Evolutionary conservation across 108 stramenopile species (phyloP), one percentile per base, ranked within the genome.

Genomic region (Conticribra weissflogii): DNA sequence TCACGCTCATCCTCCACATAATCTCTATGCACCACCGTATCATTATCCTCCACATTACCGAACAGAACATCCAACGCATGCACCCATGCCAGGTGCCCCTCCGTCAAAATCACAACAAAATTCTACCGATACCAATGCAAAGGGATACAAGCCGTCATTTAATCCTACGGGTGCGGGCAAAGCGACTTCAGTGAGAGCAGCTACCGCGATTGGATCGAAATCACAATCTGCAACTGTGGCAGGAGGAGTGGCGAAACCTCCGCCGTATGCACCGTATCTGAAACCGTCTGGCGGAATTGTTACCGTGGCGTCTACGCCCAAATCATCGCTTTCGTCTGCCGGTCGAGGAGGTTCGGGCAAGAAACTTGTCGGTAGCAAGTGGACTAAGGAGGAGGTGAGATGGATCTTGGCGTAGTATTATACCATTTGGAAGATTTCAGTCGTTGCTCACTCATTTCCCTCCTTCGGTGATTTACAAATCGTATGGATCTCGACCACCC

Each of bases 351-450:
- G 63, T 3, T 52, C 63, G 7, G 44, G 24, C 14, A 67, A 67
- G 41, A 67, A 67, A 19, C 16, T 17, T 67, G 7, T 19, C 25
- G 54, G 47, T 0, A 53, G 25, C 47, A 57, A 73, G 46, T 73
- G 72, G 72, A 49, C 33, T 33, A 64, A 50, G 54, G 63, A 73
- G 7, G 72, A 73, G 63, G 72, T 73, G 32, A 73, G 66, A 5
- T 27, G 2, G 32, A 23, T 14, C n/a, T n/a, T n/a, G n/a, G n/a
- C n/a, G n/a, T n/a, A n/a, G n/a, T n/a, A n/a, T n/a, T n/a, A n/a
- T n/a, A n/a, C n/a, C n/a, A 50, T 1, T 36, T 66, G 22, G 1
- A 34, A n/a, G 3, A 18, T 48, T 36, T n/a, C 19, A 24, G 16
- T 25, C 25, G 24, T 54, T 21, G 61, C 45, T 2, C 27, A 18